phyloP scores from a whole-genome alignment of 2,329 filamentous ascomycete species.

The Coniochaeta sp. region DNA sequence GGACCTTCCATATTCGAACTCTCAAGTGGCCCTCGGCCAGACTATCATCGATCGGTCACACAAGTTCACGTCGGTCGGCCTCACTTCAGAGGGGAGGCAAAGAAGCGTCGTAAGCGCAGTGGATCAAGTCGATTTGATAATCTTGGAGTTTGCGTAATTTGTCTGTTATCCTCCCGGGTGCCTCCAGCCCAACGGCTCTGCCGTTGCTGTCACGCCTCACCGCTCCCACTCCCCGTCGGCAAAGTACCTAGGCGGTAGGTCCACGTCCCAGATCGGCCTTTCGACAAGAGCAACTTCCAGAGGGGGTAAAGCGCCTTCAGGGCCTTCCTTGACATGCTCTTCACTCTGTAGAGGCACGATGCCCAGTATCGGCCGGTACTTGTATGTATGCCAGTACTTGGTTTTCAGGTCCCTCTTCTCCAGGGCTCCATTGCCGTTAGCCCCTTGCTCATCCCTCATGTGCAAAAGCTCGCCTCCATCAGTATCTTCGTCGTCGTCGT shows the following conservation, averaged over 20 bases:
- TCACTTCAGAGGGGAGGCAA: neutral
- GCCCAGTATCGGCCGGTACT: slow-evolving; percentile 90
- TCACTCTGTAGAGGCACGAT: slow-evolving; percentile 38
- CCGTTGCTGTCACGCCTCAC: slow-evolving; percentile 11
- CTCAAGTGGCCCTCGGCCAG: neutral
- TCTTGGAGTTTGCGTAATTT: neutral
- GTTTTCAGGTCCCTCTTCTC: slow-evolving; percentile 18
- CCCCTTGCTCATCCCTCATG: slow-evolving; percentile 26
- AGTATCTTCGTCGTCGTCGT: slow-evolving; percentile 24
- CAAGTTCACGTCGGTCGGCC: neutral
- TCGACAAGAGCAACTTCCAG: slow-evolving; percentile 85
- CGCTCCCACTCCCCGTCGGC: slow-evolving; percentile 47
- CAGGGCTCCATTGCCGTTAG: slow-evolving; percentile 27
- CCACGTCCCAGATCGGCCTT: slow-evolving; percentile 75
- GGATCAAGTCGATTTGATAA: neutral
- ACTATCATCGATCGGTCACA: neutral
- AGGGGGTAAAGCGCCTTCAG: slow-evolving; percentile 14
- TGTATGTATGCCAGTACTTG: slow-evolving; percentile 74
- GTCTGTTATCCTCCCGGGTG: neutral
- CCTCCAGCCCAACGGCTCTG: neutral
- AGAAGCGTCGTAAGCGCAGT: slow-evolving; percentile 1
- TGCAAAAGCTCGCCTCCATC: slow-evolving; percentile 19
- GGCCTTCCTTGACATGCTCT: slow-evolving; percentile 8
- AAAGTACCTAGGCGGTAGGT: slow-evolving; percentile 65
- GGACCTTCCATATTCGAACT: neutral